Evolutionary conservation across 768 basidiomycete species (phyloP).

Genomic region (Rubroboletus satanas): DNA sequence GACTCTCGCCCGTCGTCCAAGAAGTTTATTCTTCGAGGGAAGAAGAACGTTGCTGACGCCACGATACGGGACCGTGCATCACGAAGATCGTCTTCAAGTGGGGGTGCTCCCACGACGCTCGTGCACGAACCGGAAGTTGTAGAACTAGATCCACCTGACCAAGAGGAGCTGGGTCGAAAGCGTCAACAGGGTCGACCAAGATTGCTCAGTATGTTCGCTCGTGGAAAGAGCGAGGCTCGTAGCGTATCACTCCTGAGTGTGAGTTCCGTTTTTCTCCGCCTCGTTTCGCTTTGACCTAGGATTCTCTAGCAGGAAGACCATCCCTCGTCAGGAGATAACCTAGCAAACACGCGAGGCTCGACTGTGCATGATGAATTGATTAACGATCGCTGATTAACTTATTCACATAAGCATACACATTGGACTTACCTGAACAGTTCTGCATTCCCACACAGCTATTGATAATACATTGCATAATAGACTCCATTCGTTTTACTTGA

Average conservation of each 20-base stretch:
- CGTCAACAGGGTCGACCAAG: conserved; percentile 28
- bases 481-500: neutral
- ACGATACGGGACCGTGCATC: conserved; percentile 7
- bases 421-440: neutral
- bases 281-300: neutral
- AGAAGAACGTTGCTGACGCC: conserved; percentile 10
- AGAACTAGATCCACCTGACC: conserved; percentile 17
- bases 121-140: conserved; percentile 42
- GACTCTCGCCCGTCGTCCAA: conserved; percentile 26
- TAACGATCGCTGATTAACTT: conserved; percentile 7
- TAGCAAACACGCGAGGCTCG: neutral
- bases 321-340: conserved; percentile 2
- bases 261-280: neutral
- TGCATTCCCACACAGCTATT: neutral
- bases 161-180: conserved; percentile 7
- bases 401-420: neutral
- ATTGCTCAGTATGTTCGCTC: conserved; percentile 29
- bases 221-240: conserved; percentile 18
- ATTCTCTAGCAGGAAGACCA: conserved; percentile 4
- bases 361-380: conserved; percentile 1
- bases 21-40: conserved; percentile 20
- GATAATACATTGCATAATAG: neutral
- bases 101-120: conserved; percentile 22
- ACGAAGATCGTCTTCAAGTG: conserved; percentile 25
- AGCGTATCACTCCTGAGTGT: conserved; percentile 9